phyloP scores from a whole-genome alignment of 192 early-diverging fungal genomes.

The Gryganskiella cystojenkinii region DNA sequence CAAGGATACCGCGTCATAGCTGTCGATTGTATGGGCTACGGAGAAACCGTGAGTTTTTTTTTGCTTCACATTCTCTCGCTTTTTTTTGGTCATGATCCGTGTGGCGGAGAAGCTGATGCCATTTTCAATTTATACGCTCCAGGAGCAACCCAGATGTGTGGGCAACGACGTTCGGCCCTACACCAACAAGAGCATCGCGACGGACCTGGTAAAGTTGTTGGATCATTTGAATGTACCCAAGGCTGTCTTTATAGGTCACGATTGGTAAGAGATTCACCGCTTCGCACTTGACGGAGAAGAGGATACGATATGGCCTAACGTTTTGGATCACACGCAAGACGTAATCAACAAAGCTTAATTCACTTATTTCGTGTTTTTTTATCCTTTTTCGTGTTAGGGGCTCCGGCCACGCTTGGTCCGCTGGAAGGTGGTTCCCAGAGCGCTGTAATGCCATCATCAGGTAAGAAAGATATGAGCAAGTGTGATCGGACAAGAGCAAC shows the following conservation, averaged over 20 bases:
- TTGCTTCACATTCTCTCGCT: background rate
- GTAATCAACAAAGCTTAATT: background rate
- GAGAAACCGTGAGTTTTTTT: slow-evolving; percentile 49
- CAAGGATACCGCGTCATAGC: slow-evolving; percentile 67
- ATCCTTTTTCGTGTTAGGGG: slow-evolving; percentile 42
- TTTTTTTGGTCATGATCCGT: background rate
- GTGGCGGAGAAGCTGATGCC: background rate
- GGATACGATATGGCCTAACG: background rate
- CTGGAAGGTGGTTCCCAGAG: slow-evolving; percentile 67
- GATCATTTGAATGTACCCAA: slow-evolving; percentile 63
- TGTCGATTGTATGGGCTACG: slow-evolving; percentile 60
- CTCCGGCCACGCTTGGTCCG: slow-evolving; percentile 62
- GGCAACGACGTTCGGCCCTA: slow-evolving; percentile 54
- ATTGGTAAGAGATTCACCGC: slow-evolving; percentile 68
- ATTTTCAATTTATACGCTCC: background rate
- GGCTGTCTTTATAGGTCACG: slow-evolving; percentile 71
- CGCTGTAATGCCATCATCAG: slow-evolving; percentile 61
- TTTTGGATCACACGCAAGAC: background rate
- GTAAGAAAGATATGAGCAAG: background rate
- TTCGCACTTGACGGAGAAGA: background rate
- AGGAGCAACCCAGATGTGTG: slow-evolving; percentile 52
- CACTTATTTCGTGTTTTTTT: background rate
- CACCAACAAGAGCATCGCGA: slow-evolving; percentile 57
- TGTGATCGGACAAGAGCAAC: background rate
- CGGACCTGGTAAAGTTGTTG: slow-evolving; percentile 66